Evolutionary conservation across 129 eudicot species (phyloP), one percentile per base, ranked within the genome.

Genomic region (Artemisia argyi): DNA sequence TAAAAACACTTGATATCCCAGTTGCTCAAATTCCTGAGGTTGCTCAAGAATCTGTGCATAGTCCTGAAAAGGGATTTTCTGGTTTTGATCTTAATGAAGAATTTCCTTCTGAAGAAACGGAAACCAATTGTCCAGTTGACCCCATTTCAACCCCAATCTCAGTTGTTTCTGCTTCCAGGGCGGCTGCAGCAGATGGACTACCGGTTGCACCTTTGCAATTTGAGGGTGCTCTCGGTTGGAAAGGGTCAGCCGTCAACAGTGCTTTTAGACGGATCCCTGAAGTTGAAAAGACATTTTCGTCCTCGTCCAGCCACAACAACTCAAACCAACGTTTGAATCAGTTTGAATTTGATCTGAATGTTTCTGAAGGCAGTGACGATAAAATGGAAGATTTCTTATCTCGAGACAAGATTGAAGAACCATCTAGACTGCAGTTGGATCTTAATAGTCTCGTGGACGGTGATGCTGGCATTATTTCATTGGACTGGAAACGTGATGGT

Each of bases 161-260:
- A 7, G 75, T 88, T 50, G 95, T 91, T 59, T 88, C 92, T n/a
- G 97, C 97, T 78, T 88, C 92, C 14, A 81, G 91, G 78, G 87
- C 93, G n/a, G 74, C 83, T 11, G 86, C 88, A 14, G 83, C 91
- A n/a, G 50, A 81, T 73, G 87, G 76, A 63, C 68, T 58, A 66
- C 96, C 91, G 0, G 65, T 11, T 65, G 78, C 87, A 18, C 91
- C 97, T 16, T 78, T 91, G 83, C 90, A 88, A 47, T 87, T 83
- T 48, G 98, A 89, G 67, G 96, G 96, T 61, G 57, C 81, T 47
- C 95, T 83, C 74, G 97, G 89, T 12, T 90, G 97, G 97, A 94
- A 90, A 84, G 96, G 96, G 52, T 82, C 97, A 47, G 91, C 98
- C 47, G 87, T 86, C 71, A 89, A 96, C 50, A 87, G 97, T 83